Conservation (phyloP, 805 yeast species). For the Metschnikowia dekortorum region DNA sequence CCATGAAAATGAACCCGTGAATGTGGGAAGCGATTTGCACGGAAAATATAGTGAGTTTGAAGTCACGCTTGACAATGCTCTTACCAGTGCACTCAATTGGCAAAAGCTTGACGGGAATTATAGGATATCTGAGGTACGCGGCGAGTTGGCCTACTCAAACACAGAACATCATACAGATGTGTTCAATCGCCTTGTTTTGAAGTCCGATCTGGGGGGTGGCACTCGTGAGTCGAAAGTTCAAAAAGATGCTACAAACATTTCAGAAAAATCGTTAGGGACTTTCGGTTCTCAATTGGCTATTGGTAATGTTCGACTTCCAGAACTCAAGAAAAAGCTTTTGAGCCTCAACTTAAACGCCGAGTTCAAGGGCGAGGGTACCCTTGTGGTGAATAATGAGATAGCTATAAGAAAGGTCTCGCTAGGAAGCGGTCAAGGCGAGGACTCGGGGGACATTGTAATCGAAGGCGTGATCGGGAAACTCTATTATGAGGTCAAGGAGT, state of each 20-base stretch:
- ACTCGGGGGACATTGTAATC: slow-evolving; percentile 76
- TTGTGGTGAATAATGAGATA: slow-evolving; percentile 76
- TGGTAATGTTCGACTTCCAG: slow-evolving; percentile 85
- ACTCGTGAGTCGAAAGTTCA: neutral
- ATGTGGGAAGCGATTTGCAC: slow-evolving; percentile 47
- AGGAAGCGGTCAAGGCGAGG: slow-evolving; percentile 37
- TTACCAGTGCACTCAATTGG: slow-evolving; percentile 69
- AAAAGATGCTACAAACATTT: neutral
- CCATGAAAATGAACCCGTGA: slow-evolving; percentile 36
- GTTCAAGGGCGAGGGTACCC: slow-evolving; percentile 87
- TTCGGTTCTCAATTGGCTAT: slow-evolving; percentile 48
- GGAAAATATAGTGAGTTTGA: slow-evolving; percentile 43
- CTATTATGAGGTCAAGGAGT: slow-evolving; percentile 71
- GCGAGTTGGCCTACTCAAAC: slow-evolving; percentile 45
- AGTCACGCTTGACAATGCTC: slow-evolving; percentile 60
- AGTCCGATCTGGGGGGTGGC: neutral
- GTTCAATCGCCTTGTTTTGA: slow-evolving; percentile 10
- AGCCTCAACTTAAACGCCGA: slow-evolving; percentile 68
- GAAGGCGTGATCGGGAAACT: slow-evolving; percentile 76
- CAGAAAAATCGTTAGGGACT: neutral
- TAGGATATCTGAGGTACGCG: slow-evolving; percentile 76
- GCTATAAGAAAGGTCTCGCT: slow-evolving; percentile 64
- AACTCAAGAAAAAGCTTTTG: slow-evolving; percentile 60
- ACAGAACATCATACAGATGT: slow-evolving; percentile 9
- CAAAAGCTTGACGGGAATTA: slow-evolving; percentile 78